A percentile compares a stretch with the other conserved stretches of the same genome.
These are phyloP conservation scores for Rubia tinctorum DNA, from an alignment of 305 asterid species.

Conservation along the genomic window DNA sequence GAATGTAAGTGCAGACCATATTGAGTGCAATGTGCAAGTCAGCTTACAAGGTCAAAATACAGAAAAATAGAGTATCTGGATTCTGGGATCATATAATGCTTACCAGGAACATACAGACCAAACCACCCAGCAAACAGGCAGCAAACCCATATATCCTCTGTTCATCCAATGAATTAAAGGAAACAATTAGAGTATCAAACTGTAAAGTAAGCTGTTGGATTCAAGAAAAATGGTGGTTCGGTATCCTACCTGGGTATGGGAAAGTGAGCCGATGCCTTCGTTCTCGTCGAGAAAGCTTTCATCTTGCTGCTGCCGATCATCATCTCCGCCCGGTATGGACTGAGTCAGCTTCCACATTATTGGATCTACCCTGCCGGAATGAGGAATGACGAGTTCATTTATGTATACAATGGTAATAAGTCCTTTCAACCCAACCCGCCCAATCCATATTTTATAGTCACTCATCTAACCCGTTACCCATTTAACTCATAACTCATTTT, in stretches of 20 bases:
- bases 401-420: too few species aligned
- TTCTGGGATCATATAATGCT: conserved; percentile 12
- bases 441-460: too few species aligned
- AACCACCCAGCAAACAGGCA: conserved; percentile 72
- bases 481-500: too few species aligned
- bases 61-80: conserved; percentile 1
- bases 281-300: conserved; percentile 61
- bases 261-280: conserved; percentile 67
- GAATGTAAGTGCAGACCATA: neutral
- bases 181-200: conserved; percentile 11
- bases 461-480: too few species aligned
- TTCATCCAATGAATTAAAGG: conserved; percentile 17
- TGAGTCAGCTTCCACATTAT: conserved; percentile 51
- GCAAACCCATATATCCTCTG: conserved; percentile 90
- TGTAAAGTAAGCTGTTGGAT: neutral
- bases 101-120: conserved; percentile 79
- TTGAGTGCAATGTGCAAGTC: too few species aligned
- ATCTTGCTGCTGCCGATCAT: conserved; percentile 57
- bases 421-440: too few species aligned
- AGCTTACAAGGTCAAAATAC: neutral
- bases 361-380: conserved; percentile 2
- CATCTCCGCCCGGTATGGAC: conserved; percentile 44
- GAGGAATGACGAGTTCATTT: too few species aligned
- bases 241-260: conserved; percentile 57
- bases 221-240: neutral